Base-by-base conservation (phyloP, 1,284 basidiomycete species). In the Fomitiporia mediterranea region DNA sequence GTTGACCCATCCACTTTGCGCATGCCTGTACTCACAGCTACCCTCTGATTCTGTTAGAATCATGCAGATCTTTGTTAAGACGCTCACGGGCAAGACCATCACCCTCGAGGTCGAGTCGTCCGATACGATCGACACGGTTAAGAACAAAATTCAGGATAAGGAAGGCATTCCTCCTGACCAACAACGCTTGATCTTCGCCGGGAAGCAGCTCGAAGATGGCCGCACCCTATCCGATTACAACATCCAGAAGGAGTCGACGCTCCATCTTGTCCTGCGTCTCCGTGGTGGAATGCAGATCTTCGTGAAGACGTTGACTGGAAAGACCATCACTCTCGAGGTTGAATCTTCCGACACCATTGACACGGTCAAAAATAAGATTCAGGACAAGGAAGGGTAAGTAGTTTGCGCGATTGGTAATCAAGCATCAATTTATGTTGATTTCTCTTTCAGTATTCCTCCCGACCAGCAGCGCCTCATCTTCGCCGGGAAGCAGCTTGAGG, bases 11-110 rank as follows among this genome's bases (percentile, higher is more conserved):
- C 17, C 13, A 3, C 39, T 6, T 17, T 13, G 44, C 61, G 1
- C 52, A 79, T 63, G 73, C 78, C 57, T 17, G 77, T 74, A 75
- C 69, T 71, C 79, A 64, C 56, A 82, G 84, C 44, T 83, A 94
- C 62, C n/a, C 23, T 42, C 25, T 32, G 8, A 32, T 72, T 84
- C 94, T 52, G 88, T 91, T 71, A 91, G 91, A 66, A 91, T 91
- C 25, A 91, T 91, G 89, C 89, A 91, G 66, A 91, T 91, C 65
- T 91, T 92, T 66, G 90, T 93, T 60, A 93, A 92, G 76, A 88
- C 84, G 57, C 75, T 95, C 57, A 95, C 93, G 15, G 93, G 94
- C 49, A 96, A 95, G 83, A 95, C 92, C 11, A 95, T 96, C 72
- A 94, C 92, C n/a, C 77, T 94, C 30, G 91, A 94, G 72, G 91